phyloP scores from a whole-genome alignment of 768 basidiomycete genomes.

The Psilocybe tampanensis region DNA sequence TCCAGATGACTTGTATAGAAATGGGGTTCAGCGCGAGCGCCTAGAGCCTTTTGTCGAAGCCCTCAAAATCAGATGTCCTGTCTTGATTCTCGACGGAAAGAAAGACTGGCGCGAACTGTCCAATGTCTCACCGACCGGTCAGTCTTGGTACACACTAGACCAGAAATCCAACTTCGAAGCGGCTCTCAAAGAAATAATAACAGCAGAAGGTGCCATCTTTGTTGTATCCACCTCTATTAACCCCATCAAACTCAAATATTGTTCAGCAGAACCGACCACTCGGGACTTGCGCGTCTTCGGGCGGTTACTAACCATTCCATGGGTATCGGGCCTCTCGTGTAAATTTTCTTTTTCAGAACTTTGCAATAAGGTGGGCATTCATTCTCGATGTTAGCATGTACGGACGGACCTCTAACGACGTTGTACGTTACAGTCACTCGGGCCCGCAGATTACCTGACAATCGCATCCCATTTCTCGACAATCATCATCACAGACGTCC shows the following conservation, averaged over 20 bases:
- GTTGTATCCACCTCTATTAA: background rate
- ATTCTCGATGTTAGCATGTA: background rate
- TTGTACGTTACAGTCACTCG: slow-evolving; percentile 35
- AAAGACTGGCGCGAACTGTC: slow-evolving; percentile 46
- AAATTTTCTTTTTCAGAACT: slow-evolving; percentile 53
- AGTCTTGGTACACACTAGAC: slow-evolving; percentile 33
- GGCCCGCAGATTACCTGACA: slow-evolving; percentile 60
- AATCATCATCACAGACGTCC: slow-evolving; percentile 37
- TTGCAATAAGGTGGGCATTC: slow-evolving; percentile 38
- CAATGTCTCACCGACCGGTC: slow-evolving; percentile 12
- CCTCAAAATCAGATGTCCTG: slow-evolving; percentile 53
- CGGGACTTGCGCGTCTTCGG: slow-evolving; percentile 49
- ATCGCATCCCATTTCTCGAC: slow-evolving; percentile 51
- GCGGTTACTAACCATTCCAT: slow-evolving; percentile 44
- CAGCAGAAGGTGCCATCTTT: background rate
- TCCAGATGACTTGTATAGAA: slow-evolving; percentile 56
- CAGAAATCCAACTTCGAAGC: slow-evolving; percentile 5
- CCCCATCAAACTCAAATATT: background rate
- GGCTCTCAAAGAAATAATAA: background rate
- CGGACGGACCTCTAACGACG: background rate
- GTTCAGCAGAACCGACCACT: slow-evolving; percentile 19
- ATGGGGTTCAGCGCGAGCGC: slow-evolving; percentile 57
- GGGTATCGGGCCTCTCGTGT: slow-evolving; percentile 39
- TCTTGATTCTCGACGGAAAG: slow-evolving; percentile 44
- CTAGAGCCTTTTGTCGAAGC: slow-evolving; percentile 60